phyloP scores from a whole-genome alignment of 192 early-diverging fungal genomes.

The Coemansia sp. region DNA sequence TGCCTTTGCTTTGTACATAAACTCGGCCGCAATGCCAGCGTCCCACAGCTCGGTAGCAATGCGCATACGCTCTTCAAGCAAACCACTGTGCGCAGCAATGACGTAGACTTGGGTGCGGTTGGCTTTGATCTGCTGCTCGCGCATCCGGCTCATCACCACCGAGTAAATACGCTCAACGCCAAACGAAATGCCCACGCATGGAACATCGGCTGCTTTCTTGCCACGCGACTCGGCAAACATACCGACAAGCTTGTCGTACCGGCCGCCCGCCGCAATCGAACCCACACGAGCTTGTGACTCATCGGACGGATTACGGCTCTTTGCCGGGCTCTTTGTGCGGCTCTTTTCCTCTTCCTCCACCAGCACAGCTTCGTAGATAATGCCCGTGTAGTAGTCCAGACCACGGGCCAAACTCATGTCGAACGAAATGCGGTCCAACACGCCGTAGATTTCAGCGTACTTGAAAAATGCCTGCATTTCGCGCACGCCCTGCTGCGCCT shows the following conservation, averaged over 20 bases:
- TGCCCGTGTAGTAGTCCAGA: conserved; percentile 97
- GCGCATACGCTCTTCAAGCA: conserved; percentile 86
- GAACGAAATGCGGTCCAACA: conserved; percentile 72
- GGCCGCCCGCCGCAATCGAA: conserved; percentile 94
- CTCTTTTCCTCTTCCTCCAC: conserved; percentile 32
- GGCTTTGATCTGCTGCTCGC: conserved; percentile 63
- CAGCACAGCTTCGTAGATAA: conserved; percentile 95
- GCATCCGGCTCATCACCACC: conserved; percentile 67
- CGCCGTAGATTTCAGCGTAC: conserved; percentile 80
- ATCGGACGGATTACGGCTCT: conserved; percentile 43
- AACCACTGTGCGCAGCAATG: conserved; percentile 73
- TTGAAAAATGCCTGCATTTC: conserved; percentile 85
- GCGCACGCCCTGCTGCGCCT: conserved; percentile 74
- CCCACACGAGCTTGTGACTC: conserved; percentile 84
- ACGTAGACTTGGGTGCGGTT: conserved; percentile 85
- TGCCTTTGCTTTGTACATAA: conserved; percentile 90
- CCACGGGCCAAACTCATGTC: conserved; percentile 96
- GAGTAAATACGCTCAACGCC: conserved; percentile 97
- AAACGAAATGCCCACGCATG: conserved; percentile 94
- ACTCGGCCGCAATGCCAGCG: conserved; percentile 84
- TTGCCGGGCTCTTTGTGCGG: conserved; percentile 17
- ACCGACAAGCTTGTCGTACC: conserved; percentile 96
- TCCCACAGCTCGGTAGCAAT: conserved; percentile 91
- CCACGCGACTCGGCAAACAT: conserved; percentile 75
- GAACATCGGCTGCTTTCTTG: conserved; percentile 63